Percentiles rank a stretch among this genome's conserved stretches.
Evolutionary conservation across 169 alveolate genomes (phyloP).

Genomic region (Plasmodium reichenowi): DNA sequence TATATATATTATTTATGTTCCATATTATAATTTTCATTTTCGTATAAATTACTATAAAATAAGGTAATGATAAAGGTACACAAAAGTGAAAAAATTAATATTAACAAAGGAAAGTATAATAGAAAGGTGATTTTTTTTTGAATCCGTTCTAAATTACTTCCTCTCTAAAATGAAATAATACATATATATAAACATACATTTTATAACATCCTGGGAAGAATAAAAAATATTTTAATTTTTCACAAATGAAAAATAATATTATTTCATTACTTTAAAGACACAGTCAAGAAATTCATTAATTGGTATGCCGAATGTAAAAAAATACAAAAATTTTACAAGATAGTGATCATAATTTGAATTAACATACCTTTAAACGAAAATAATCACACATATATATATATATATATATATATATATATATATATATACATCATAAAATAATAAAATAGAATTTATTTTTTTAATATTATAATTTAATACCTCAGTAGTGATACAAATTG

Average conservation of each 20-base stretch:
- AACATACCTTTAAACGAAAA: conserved; percentile 23
- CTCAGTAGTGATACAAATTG: conserved; percentile 57
- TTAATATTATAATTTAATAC: conserved; percentile 3
- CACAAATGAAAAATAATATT: not conserved
- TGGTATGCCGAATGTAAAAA: conserved; percentile 51
- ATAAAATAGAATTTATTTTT: not conserved
- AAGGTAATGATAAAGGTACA: conserved; percentile 11
- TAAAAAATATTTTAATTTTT: too few species aligned
- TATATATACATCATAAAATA: too few species aligned
- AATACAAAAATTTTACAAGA: conserved; percentile 19
- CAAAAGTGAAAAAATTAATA: conserved; percentile 11
- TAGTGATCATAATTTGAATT: conserved; percentile 42
- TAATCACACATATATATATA: too few species aligned
- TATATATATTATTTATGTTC: too few species aligned
- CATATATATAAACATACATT: not conserved
- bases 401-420: too few species aligned
- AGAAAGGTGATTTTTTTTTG: conserved; percentile 42
- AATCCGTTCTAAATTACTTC: conserved; percentile 55
- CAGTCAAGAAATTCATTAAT: conserved; percentile 64
- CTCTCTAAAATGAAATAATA: conserved; percentile 40
- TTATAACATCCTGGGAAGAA: not conserved
- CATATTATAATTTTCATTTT: not conserved
- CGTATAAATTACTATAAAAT: conserved; percentile 2
- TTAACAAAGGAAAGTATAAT: conserved; percentile 22
- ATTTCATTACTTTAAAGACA: conserved; percentile 17